Conservation (phyloP, 108 stramenopile species). For the Nitzschia sp. region DNA sequence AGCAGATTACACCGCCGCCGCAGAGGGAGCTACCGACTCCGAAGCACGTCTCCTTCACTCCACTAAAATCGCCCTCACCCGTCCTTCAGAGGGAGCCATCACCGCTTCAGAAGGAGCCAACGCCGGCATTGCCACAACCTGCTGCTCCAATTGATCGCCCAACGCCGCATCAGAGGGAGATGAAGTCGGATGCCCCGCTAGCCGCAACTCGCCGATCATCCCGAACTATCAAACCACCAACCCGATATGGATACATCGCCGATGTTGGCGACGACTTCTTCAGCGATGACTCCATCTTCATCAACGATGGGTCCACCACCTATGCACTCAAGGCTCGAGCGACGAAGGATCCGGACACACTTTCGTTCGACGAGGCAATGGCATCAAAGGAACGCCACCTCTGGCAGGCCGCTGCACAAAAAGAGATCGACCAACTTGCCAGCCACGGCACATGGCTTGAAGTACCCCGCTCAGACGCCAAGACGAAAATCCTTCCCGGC, state of each 20-base stretch:
- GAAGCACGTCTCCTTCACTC: background rate
- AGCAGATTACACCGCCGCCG: background rate
- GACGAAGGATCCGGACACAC: constrained; percentile 26
- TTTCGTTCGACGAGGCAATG: constrained; percentile 34
- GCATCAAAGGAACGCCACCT: background rate
- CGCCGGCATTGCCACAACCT: no score
- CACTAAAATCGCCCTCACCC: background rate
- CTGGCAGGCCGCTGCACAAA: constrained; percentile 2
- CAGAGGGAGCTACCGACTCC: background rate
- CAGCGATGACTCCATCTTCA: background rate
- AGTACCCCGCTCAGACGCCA: background rate
- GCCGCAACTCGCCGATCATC: constrained; percentile 4
- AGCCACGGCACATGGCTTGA: constrained; percentile 18
- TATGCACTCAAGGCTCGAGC: constrained; percentile 7
- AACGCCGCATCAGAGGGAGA: background rate
- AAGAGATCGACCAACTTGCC: background rate
- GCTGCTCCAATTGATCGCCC: no score
- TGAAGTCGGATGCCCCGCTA: background rate
- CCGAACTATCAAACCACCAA: background rate
- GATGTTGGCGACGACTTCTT: background rate
- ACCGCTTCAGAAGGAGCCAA: background rate
- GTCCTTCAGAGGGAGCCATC: background rate
- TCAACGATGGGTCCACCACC: background rate
- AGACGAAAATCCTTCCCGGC: constrained; percentile 35
- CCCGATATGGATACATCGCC: constrained; percentile 11